Conservation (phyloP, 108 stramenopile species). For the Fistulifera pelliculosa region DNA sequence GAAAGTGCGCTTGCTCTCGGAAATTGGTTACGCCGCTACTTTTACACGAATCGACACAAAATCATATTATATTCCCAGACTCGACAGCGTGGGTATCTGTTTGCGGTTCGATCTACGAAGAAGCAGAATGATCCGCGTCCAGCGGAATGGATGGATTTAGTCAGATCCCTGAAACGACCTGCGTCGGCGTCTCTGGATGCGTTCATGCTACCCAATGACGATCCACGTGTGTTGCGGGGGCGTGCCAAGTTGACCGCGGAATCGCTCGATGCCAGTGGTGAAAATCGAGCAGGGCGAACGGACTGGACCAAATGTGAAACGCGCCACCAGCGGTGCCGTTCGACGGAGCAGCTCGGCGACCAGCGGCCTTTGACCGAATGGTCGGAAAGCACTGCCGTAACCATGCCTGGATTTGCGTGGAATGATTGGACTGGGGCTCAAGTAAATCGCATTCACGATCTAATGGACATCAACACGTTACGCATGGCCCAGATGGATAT, state of each 20-base stretch:
- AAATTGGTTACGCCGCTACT: constrained; percentile 33
- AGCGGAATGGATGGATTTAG: constrained; percentile 7
- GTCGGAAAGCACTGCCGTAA: constrained; percentile 18
- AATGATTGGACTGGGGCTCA: constrained; percentile 29
- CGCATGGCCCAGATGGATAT: constrained; percentile 19
- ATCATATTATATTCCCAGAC: constrained; percentile 52
- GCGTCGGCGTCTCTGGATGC: constrained; percentile 24
- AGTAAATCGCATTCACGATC: constrained; percentile 32
- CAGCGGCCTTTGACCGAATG: constrained; percentile 31
- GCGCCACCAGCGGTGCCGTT: constrained; percentile 18
- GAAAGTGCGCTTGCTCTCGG: constrained; percentile 12
- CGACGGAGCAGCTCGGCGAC: constrained; percentile 23
- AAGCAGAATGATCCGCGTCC: not conserved
- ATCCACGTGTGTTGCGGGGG: constrained; percentile 26
- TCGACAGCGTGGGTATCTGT: constrained; percentile 23
- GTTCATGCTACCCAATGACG: constrained; percentile 32
- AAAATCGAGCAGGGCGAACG: constrained; percentile 11
- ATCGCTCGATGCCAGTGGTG: constrained; percentile 1
- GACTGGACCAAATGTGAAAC: constrained; percentile 29
- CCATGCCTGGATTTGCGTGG: constrained; percentile 32
- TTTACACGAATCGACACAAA: constrained; percentile 50
- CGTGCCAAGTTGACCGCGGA: constrained; percentile 13
- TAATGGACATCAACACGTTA: constrained; percentile 37
- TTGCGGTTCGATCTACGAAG: constrained; percentile 2
- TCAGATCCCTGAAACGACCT: constrained; percentile 11